A percentile compares a stretch with the other conserved stretches of the same genome.
phyloP scores from a whole-genome alignment of 768 basidiomycete species.

The Leccinum longicurvipes region DNA sequence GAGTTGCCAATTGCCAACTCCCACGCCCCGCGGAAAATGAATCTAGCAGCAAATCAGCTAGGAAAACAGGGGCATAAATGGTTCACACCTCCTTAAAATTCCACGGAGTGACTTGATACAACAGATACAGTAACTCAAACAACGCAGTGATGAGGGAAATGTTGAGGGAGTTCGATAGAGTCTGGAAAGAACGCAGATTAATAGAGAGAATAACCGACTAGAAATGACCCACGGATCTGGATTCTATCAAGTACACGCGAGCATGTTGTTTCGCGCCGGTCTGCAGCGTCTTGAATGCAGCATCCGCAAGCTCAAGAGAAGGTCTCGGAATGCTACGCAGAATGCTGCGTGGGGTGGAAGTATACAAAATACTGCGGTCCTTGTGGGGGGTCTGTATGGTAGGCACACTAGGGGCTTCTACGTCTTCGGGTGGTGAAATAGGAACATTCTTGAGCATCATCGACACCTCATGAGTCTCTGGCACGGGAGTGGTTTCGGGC shows the following conservation, averaged over 20 bases:
- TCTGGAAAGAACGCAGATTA: constrained; percentile 32
- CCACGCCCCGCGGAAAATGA: constrained; percentile 9
- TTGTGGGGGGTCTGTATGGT: constrained; percentile 15
- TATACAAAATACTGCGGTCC: constrained; percentile 12
- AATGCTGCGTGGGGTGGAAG: constrained; percentile 29
- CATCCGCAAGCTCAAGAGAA: constrained; percentile 18
- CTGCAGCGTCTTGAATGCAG: constrained; percentile 22
- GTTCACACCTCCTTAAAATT: constrained; percentile 37
- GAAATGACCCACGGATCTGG: constrained; percentile 26
- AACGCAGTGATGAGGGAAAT: constrained; percentile 56
- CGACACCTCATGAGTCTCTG: constrained; percentile 50
- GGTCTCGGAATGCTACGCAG: constrained; percentile 22
- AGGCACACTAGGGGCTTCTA: not conserved
- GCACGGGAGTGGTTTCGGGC: constrained; percentile 45
- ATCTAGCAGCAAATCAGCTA: constrained; percentile 15
- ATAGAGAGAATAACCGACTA: not conserved
- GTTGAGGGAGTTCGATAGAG: constrained; percentile 62
- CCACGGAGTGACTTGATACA: constrained; percentile 56
- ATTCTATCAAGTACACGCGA: constrained; percentile 18
- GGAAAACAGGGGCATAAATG: not conserved
- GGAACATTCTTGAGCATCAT: constrained; percentile 46
- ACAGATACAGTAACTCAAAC: constrained; percentile 52
- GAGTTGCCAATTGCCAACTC: constrained; percentile 12
- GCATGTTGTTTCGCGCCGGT: constrained; percentile 17
- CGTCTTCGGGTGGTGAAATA: constrained; percentile 35